Percentiles rank a stretch among this genome's conserved stretches.
Conservation (phyloP, 257 asterid species). For the Lycium barbarum region DNA sequence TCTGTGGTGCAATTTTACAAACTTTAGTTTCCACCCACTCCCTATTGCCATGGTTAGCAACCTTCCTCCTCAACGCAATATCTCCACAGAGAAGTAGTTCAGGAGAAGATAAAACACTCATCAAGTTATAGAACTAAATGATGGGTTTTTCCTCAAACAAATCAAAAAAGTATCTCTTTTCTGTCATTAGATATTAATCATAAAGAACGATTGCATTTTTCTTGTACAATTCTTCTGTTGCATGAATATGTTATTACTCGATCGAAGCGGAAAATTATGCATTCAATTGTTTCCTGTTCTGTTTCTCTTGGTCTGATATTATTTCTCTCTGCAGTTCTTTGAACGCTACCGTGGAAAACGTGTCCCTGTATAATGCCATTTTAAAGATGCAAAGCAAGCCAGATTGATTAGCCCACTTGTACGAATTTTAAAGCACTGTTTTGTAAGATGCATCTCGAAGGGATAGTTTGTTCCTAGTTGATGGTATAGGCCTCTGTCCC, state of each 20-base stretch:
- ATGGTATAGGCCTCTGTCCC: not conserved
- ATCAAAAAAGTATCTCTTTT: not conserved
- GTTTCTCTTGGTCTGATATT: not conserved
- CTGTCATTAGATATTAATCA: not conserved
- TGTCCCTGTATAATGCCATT: constrained; percentile 61
- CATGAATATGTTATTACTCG: not conserved
- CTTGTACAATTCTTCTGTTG: not conserved
- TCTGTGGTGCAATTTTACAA: not conserved
- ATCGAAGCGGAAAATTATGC: not conserved
- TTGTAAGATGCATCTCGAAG: constrained; percentile 18
- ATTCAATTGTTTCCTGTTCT: not conserved
- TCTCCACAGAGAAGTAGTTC: not conserved
- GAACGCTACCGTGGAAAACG: constrained; percentile 83
- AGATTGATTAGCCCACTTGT: constrained; percentile 26
- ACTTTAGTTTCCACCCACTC: not conserved
- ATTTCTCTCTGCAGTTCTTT: constrained; percentile 64
- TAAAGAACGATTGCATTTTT: not conserved
- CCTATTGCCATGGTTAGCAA: not conserved
- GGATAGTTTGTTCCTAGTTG: not conserved
- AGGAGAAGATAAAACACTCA: not conserved
- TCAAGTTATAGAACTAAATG: not conserved
- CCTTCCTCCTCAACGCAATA: not conserved
- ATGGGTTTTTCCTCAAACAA: not conserved
- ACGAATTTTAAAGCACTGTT: constrained; percentile 46
- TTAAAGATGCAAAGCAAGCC: constrained; percentile 25